Evolutionary conservation across 768 basidiomycete genomes (phyloP), one percentile per base, ranked within the genome.

Genomic region (Boletus vinaceobasis): DNA sequence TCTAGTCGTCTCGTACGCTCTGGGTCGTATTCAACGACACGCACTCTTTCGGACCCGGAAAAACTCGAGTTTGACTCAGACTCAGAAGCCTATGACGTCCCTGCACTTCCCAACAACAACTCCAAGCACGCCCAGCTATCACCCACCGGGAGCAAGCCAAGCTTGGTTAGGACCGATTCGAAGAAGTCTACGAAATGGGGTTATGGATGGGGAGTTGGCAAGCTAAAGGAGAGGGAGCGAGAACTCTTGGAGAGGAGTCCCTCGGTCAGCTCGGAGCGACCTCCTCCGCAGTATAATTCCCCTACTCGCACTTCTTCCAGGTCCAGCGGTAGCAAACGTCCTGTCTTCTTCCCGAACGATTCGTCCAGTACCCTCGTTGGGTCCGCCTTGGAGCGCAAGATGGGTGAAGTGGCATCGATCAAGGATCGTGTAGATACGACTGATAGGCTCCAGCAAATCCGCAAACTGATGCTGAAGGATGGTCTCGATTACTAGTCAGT

Each of bases 401-500:
- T 87, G 43, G 79, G 79, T 47, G 87, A 89, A 53, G 72, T 76
- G 0, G 85, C 84, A 31, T 76, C 80, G 3, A 73, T 82, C 38
- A 72, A 74, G 48, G 78, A 78, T 55, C 75, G 69, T 37, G 72
- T 78, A 1, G 86, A 90, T 63, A 88, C 88, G 0, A 70, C 74
- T 3, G 80, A 80, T 44, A 74, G 84, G 45, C 68, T 91, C 40
- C 79, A 80, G 5, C 82, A 83, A 33, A 66, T 91, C 55, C 78
- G 88, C 39, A 80, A 78, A 43, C 68, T 83, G 50, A 89, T 91
- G 88, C 48, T 60, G 17, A 86, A 85, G 63, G 83, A 88, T 50
- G 76, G 74, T 46, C 71, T 90, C 51, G 86, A 90, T 65, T 89
- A 84, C 63, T 91, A 90, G 88, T 90, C 64, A 70, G 86, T 79